phyloP scores from a whole-genome alignment of 768 basidiomycete species.

The Favolaschia claudopus region DNA sequence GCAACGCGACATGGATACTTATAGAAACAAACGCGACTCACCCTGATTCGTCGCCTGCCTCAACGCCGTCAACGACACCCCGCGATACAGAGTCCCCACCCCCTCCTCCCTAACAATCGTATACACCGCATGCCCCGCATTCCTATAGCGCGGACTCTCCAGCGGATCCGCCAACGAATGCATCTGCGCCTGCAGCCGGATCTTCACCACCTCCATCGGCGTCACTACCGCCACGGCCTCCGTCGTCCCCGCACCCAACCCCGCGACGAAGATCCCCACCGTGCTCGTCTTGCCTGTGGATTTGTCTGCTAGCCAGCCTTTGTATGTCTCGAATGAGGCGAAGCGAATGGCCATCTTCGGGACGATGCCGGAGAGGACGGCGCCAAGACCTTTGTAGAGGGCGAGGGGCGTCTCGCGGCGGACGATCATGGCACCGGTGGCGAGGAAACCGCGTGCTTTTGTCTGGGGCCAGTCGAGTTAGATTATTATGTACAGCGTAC shows the following conservation, averaged over 20 bases:
- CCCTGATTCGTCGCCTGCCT: slow-evolving; percentile 99
- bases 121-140: slow-evolving; percentile 96
- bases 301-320: slow-evolving; percentile 77
- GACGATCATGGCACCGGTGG: slow-evolving; percentile 89
- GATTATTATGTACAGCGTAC: slow-evolving; percentile 2
- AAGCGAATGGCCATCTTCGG: slow-evolving; percentile 99
- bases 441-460: slow-evolving; percentile 90
- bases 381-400: slow-evolving; percentile 97
- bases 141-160: slow-evolving; percentile 92
- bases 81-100: slow-evolving; percentile 82
- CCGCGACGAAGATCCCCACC: slow-evolving; percentile 89
- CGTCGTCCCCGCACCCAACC: slow-evolving; percentile 93
- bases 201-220: slow-evolving; percentile 99
- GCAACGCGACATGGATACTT: no score
- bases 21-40: slow-evolving; percentile 36
- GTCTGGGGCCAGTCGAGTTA: slow-evolving; percentile 57
- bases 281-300: slow-evolving; percentile 81
- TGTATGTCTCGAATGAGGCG: slow-evolving; percentile 97
- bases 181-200: slow-evolving; percentile 95
- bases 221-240: slow-evolving; percentile 96
- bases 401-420: slow-evolving; percentile 93
- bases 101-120: slow-evolving; percentile 96
- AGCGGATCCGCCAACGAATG: slow-evolving; percentile 97
- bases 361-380: slow-evolving; percentile 95
- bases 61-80: slow-evolving; percentile 91